These are phyloP conservation scores for Didymella segeticola DNA, from an alignment of 2,329 filamentous ascomycete genomes.

Conservation along the genomic window DNA sequence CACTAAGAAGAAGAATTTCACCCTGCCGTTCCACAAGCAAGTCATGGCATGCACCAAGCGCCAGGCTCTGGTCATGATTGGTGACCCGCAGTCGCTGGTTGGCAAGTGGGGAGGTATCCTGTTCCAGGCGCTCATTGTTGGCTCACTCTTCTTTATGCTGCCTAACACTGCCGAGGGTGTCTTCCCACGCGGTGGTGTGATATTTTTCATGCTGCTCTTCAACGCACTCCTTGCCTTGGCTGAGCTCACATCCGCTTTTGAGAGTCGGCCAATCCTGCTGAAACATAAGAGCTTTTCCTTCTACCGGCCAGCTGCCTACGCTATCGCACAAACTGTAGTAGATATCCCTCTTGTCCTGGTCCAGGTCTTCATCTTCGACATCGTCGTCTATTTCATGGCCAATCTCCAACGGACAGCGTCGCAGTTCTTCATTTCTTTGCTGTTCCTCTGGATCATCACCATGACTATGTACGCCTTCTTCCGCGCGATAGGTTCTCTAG, in stretches of 20 bases:
- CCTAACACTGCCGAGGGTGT: slow-evolving; percentile 61
- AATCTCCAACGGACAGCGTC: slow-evolving; percentile 62
- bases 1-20: slow-evolving; percentile 52
- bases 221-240: slow-evolving; percentile 67
- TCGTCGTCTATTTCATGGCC: slow-evolving; percentile 69
- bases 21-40: slow-evolving; percentile 48
- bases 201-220: slow-evolving; percentile 69
- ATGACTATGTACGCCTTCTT: slow-evolving; percentile 55
- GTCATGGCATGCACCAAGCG: slow-evolving; percentile 50
- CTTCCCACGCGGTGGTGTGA: slow-evolving; percentile 66
- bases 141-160: slow-evolving; percentile 60
- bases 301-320: slow-evolving; percentile 68
- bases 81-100: slow-evolving; percentile 58
- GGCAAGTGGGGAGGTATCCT: slow-evolving; percentile 54
- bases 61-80: slow-evolving; percentile 60
- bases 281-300: slow-evolving; percentile 76
- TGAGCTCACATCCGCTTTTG: slow-evolving; percentile 67
- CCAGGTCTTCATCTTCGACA: slow-evolving; percentile 64
- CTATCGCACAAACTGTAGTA: slow-evolving; percentile 63
- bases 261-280: slow-evolving; percentile 68
- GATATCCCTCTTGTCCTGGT: slow-evolving; percentile 65
- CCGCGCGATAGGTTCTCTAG: slow-evolving; percentile 46
- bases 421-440: slow-evolving; percentile 67
- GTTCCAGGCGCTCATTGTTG: slow-evolving; percentile 50
- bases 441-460: slow-evolving; percentile 66